Base-by-base conservation (phyloP, 768 basidiomycete genomes). In the Mycena indigotica region DNA sequence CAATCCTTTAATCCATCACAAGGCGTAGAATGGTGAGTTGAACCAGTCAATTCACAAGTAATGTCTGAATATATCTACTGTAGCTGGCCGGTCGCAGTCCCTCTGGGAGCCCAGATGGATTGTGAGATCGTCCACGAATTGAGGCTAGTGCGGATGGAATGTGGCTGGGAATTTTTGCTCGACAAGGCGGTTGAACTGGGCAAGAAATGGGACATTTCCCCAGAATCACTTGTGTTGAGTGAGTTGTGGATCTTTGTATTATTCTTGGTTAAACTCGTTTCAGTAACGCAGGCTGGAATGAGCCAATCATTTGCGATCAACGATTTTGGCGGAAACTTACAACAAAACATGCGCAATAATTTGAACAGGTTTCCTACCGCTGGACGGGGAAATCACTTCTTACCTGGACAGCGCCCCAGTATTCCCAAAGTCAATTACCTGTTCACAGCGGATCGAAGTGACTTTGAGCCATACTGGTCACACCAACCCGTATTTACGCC, bases 1-100 rank as follows among this genome's bases (percentile, higher is more conserved):
- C 66, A 77, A n/a, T 65, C 68, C 0, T 77, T 70, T 54, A 66
- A 68, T 17, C 58, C 75, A 25, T 75, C 75, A 29, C 67, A 66
- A 15, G 63, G 58, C 58, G 60, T 73, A 48, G 55, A 70, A 52
- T 77, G 75, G 72, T 74, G 59, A 61, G 67, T 49, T 29, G 5
- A 23, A 5, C 24, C 15, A 13, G 5, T 35, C 32, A 17, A 35
- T 35, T 8, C 17, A 8, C 32, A 35, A 35, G 10, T 35, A 8
- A 8, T 35, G 8, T 8, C 8, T 35, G 10, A 17, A n/a, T 23
- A 13, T 38, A 29, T n/a, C 38, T n/a, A 40, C 13, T 2, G 2
- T 25, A 82, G 81, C 30, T 82, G 80, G 81, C 69, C 78, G 2
- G 69, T 82, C 23, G 70, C 73, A 1, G 73, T 80, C 2, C 71